Conservation (phyloP, 2,329 filamentous ascomycete genomes). For the Colletotrichum sublineola region DNA sequence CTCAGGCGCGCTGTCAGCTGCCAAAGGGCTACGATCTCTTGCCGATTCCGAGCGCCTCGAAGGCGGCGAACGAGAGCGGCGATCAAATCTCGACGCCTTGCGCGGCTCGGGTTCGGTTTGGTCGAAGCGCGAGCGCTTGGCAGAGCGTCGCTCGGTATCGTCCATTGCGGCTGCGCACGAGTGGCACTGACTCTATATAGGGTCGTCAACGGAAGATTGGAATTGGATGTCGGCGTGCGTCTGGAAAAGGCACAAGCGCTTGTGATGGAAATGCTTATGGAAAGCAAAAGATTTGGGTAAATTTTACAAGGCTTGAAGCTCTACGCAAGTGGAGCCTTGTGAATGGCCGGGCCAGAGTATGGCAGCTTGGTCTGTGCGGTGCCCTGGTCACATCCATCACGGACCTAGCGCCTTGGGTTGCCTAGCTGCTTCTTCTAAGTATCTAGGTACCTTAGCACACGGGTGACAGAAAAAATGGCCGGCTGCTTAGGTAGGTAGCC, state of each 20-base stretch:
- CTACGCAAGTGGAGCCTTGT: slow-evolving; percentile 36
- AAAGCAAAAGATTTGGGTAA: slow-evolving; percentile 24
- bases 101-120: slow-evolving; percentile 87
- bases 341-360: slow-evolving; percentile 14
- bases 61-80: slow-evolving; percentile 88
- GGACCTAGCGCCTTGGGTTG: slow-evolving; percentile 21
- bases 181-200: background rate
- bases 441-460: no score
- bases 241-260: slow-evolving; percentile 21
- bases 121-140: slow-evolving; percentile 94
- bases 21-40: slow-evolving; percentile 85
- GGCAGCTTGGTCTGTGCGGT: slow-evolving; percentile 36
- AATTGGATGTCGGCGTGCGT: slow-evolving; percentile 4
- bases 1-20: slow-evolving; percentile 57
- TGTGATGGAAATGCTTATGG: background rate
- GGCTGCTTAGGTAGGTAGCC: no score
- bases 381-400: slow-evolving; percentile 7
- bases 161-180: slow-evolving; percentile 64
- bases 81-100: slow-evolving; percentile 85
- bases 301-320: slow-evolving; percentile 41
- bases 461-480: no score
- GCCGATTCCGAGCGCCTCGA: slow-evolving; percentile 74
- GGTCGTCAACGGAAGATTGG: no score
- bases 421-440: slow-evolving; percentile 8
- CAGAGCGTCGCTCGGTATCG: slow-evolving; percentile 78